A percentile compares a stretch with the other conserved stretches of the same genome.
These are phyloP conservation scores for Magnolia officinalis DNA, from an alignment of 164 flowering plant genomes.

Conservation along the genomic window DNA sequence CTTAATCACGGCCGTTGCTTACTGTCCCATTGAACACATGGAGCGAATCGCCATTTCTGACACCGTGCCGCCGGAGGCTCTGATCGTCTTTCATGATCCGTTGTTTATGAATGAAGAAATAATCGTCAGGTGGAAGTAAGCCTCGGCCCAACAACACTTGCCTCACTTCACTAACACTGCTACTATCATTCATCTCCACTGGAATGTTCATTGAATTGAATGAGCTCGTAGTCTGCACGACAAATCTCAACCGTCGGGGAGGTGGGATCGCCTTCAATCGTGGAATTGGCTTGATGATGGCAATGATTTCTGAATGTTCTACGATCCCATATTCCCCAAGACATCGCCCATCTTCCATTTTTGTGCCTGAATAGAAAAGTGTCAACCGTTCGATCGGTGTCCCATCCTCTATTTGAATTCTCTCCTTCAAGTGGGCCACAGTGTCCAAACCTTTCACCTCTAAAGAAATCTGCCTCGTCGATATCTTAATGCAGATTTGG, in stretches of 20 bases:
- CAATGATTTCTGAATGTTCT: constrained; percentile 54
- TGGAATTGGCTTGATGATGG: constrained; percentile 30
- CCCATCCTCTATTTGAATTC: constrained; percentile 60
- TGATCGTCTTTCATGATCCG: constrained; percentile 66
- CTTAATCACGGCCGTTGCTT: constrained; percentile 13
- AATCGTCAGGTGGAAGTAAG: constrained; percentile 68
- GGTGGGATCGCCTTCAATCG: constrained; percentile 31
- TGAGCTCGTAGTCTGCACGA: constrained; percentile 56
- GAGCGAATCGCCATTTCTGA: constrained; percentile 63
- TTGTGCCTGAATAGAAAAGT: constrained; percentile 44
- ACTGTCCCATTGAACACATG: constrained; percentile 78
- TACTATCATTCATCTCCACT: constrained; percentile 50
- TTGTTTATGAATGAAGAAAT: constrained; percentile 79
- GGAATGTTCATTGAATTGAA: constrained; percentile 57
- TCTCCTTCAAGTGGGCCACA: constrained; percentile 55
- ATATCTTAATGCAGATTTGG: constrained; percentile 40
- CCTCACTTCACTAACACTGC: constrained; percentile 52
- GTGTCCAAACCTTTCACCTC: constrained; percentile 54
- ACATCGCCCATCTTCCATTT: constrained; percentile 49
- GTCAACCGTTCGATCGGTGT: constrained; percentile 48
- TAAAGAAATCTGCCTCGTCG: constrained; percentile 37
- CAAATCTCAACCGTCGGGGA: constrained; percentile 33
- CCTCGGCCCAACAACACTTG: constrained; percentile 34
- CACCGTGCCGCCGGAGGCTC: constrained; percentile 80
- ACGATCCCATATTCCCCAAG: constrained; percentile 61